Evolutionary conservation across 192 early-diverging fungal species (phyloP).

Genomic region (Oehlia diaphana): DNA sequence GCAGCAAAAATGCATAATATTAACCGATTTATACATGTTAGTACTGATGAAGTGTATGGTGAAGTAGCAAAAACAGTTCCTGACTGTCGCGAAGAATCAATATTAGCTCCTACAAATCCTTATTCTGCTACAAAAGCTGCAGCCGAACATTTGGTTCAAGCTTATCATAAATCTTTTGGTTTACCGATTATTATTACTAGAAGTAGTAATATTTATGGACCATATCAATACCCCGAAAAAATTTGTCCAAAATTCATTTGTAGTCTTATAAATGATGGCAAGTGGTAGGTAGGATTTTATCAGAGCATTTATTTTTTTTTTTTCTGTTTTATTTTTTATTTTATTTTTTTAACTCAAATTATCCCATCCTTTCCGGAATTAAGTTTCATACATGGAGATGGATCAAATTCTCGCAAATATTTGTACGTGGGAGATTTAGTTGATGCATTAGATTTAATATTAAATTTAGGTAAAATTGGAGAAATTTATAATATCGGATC

Average conservation of each 20-base stretch:
- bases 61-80: constrained; percentile 57
- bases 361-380: background rate
- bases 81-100: constrained; percentile 60
- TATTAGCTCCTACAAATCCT: constrained; percentile 73
- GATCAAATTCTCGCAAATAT: constrained; percentile 71
- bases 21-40: constrained; percentile 72
- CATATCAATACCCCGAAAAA: constrained; percentile 83
- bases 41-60: constrained; percentile 85
- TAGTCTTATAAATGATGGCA: constrained; percentile 52
- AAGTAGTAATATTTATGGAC: constrained; percentile 81
- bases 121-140: constrained; percentile 88
- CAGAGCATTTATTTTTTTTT: background rate
- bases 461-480: constrained; percentile 65
- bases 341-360: background rate
- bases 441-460: constrained; percentile 66
- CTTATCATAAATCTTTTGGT: constrained; percentile 76
- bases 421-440: constrained; percentile 71
- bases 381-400: constrained; percentile 73
- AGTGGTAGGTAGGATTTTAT: constrained; percentile 46
- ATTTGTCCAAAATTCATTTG: constrained; percentile 83
- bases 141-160: constrained; percentile 73
- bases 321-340: constrained; percentile 26
- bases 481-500: constrained; percentile 82
- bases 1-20: constrained; percentile 55
- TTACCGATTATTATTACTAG: constrained; percentile 79